Conservation (phyloP, 139 green algal genomes). For the Chlorella sp. region DNA sequence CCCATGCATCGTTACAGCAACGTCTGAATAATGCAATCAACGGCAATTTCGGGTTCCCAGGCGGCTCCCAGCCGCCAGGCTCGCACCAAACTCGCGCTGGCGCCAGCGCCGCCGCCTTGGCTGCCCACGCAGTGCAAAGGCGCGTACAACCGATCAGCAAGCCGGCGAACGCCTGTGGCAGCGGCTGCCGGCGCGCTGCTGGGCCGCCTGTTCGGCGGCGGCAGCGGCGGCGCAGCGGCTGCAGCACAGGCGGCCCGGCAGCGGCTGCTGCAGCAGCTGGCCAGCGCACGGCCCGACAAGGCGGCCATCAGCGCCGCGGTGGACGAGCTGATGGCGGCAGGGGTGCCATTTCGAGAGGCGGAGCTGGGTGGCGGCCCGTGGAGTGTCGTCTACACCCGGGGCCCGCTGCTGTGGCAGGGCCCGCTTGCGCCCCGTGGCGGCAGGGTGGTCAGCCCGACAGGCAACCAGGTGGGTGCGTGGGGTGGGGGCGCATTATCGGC, state of each 20-base stretch:
- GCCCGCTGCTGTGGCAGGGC: conserved; percentile 13
- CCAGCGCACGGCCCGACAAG: neutral
- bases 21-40: no score
- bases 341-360: conserved; percentile 1
- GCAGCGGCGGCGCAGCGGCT: neutral
- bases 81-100: no score
- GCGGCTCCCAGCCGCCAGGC: no score
- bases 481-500: neutral
- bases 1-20: no score
- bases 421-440: neutral
- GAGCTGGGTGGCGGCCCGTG: conserved; percentile 15
- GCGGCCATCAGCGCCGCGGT: neutral
- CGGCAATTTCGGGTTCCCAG: no score
- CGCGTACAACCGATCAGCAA: no score
- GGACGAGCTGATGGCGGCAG: conserved; percentile 12
- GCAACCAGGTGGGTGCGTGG: neutral
- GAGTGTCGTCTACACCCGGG: conserved; percentile 9
- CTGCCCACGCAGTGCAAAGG: no score
- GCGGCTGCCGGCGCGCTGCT: neutral
- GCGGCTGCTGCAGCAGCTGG: conserved; percentile 6
- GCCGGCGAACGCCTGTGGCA: no score
- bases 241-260: neutral
- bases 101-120: no score
- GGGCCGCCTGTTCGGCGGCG: neutral
- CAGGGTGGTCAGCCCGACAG: neutral